These are phyloP conservation scores for Pholiota microspora DNA, from an alignment of 768 basidiomycete species.

Conservation along the genomic window DNA sequence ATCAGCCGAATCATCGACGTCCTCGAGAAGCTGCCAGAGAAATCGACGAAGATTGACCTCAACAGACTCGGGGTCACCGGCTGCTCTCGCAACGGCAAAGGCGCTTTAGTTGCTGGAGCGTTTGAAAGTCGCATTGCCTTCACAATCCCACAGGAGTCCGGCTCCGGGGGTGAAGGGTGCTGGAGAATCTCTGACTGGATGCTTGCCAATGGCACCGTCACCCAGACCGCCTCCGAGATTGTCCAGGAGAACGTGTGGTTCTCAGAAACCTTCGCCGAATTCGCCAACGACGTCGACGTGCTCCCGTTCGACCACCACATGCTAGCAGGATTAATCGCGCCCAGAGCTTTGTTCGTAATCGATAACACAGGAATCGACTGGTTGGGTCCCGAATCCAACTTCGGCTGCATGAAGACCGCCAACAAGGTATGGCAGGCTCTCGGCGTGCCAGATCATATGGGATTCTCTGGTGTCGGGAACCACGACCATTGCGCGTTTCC, in stretches of 20 bases:
- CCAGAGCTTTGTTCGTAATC: constrained; percentile 46
- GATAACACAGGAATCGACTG: constrained; percentile 53
- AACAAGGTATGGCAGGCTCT: constrained; percentile 46
- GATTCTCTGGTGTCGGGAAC: constrained; percentile 47
- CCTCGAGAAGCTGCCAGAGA: constrained; percentile 40
- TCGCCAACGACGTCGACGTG: constrained; percentile 36
- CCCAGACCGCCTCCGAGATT: constrained; percentile 52
- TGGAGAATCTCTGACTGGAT: constrained; percentile 52
- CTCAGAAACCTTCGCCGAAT: constrained; percentile 44
- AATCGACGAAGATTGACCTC: constrained; percentile 43
- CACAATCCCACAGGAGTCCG: constrained; percentile 58
- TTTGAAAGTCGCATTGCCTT: constrained; percentile 52
- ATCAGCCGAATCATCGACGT: constrained; percentile 56
- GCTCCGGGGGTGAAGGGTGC: constrained; percentile 51
- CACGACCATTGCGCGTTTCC: constrained; percentile 54
- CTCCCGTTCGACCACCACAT: constrained; percentile 57
- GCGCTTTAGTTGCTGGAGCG: constrained; percentile 53
- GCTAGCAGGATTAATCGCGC: constrained; percentile 50
- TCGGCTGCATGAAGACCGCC: constrained; percentile 46
- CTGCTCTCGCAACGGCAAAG: constrained; percentile 56
- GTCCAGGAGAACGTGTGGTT: constrained; percentile 57
- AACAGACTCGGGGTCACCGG: constrained; percentile 48
- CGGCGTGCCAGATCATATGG: constrained; percentile 41
- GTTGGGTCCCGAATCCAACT: constrained; percentile 47
- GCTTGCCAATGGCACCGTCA: constrained; percentile 34